Base-by-base conservation (phyloP, 2,329 filamentous ascomycete species). In the Alternaria alternata region DNA sequence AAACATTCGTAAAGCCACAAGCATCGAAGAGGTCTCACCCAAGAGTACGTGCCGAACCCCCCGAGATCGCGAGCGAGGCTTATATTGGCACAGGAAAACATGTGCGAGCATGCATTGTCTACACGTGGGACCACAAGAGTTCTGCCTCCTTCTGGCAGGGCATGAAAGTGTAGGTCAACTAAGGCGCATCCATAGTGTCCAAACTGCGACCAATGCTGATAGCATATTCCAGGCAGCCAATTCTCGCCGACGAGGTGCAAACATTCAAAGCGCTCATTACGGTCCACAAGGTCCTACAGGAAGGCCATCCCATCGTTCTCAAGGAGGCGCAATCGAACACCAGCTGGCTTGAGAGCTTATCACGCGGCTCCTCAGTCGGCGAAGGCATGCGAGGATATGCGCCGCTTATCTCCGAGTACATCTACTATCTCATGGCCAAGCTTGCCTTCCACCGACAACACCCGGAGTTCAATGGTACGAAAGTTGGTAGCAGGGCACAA, bases 251-350 rank as follows among this genome's bases (percentile, higher is more conserved):
- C 78, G 95, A 99, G 83, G 90, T 99, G 39, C 95, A 99, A 83
- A 98, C 95, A 4, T 99, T 98, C 86, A 99, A 99, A 80, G 94
- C 95, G 48, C 87, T 99, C 62, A 97, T 98, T 75, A 98, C 93
- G 22, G 88, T 98, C 67, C 95, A 99, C 83, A 97, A 98, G 79
- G 94, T 99, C 54, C 85, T 99, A 18, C 95, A 99, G 77, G 95
- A 99, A 80, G 95, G 95, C 16, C 95, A 99, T 75, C 94, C 95
- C 0, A 85, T 91, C 57, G 92, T 91, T 2, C 82, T 99, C 34
- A 90, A 89, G 73, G 95, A 99, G 79, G 95, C 93, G 28, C 92
- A 97, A 83, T 86, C 89, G 60, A 92, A 98, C 82, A 87, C 91
- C 61, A 87, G 87, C 73, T 99, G 95, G 94, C 88, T 99, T 57